Conservation (phyloP, 306 rosid species). For the Acacia confusa region DNA sequence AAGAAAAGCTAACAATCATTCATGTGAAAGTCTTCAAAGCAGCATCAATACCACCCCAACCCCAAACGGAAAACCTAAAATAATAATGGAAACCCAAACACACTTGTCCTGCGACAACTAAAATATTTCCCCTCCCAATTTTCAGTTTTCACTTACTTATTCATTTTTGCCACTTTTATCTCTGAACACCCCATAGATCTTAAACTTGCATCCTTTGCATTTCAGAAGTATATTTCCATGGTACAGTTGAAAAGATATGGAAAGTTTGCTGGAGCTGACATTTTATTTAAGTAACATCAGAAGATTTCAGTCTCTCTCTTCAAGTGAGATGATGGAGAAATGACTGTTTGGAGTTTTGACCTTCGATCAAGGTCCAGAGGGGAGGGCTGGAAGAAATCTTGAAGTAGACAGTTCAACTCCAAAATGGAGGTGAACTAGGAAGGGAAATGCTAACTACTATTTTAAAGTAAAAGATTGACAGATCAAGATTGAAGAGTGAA, state of each 20-base stretch:
- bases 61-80: background rate
- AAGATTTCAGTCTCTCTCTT: background rate
- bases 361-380: background rate
- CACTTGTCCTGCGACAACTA: background rate
- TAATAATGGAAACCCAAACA: background rate
- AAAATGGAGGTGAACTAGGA: background rate
- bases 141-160: background rate
- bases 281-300: background rate
- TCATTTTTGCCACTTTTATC: background rate
- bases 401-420: background rate
- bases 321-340: background rate
- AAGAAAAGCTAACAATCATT: constrained; percentile 26
- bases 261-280: background rate
- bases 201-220: background rate
- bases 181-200: background rate
- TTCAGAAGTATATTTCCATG: background rate
- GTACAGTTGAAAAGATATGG: background rate
- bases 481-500: background rate
- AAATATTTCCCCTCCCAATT: background rate
- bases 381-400: background rate
- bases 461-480: background rate
- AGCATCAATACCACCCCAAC: constrained; percentile 8
- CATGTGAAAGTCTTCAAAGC: constrained; percentile 14
- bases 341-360: background rate
- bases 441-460: constrained; percentile 17